These are phyloP conservation scores for Candida cerambycidarum DNA, from an alignment of 805 yeast genomes.

Conservation along the genomic window DNA sequence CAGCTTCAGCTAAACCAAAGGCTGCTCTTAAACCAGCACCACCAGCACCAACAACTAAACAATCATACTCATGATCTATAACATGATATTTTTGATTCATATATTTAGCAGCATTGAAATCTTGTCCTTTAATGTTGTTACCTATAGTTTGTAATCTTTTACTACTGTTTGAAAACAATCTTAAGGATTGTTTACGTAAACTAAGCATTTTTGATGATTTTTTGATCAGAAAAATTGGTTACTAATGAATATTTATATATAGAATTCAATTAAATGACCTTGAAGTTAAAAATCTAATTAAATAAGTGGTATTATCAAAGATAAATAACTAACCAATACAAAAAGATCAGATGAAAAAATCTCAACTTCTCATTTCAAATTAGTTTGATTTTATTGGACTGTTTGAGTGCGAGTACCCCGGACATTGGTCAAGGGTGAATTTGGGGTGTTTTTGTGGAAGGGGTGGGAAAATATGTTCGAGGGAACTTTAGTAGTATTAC, in stretches of 20 bases:
- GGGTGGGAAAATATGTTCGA: neutral
- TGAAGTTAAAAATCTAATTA: neutral
- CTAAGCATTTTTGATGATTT: constrained; percentile 10
- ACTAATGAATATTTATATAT: neutral
- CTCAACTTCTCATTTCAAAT: constrained; percentile 10
- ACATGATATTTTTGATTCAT: constrained; percentile 75
- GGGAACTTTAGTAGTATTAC: too few species aligned
- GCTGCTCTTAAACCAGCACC: constrained; percentile 99
- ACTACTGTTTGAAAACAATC: constrained; percentile 22
- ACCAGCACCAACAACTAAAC: constrained; percentile 98
- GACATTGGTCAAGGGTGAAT: neutral
- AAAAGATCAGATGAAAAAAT: constrained; percentile 6
- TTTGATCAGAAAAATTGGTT: neutral
- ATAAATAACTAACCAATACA: constrained; percentile 4
- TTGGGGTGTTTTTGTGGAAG: neutral
- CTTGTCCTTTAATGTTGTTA: constrained; percentile 33
- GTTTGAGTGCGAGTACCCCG: constrained; percentile 3
- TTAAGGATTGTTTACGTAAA: constrained; percentile 14
- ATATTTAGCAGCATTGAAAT: constrained; percentile 43
- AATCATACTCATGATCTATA: constrained; percentile 96
- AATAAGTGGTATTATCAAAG: neutral
- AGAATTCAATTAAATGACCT: neutral
- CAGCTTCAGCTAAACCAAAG: constrained; percentile 94
- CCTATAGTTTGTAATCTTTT: constrained; percentile 38
- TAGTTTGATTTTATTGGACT: constrained; percentile 8